Percentiles rank a stretch among this genome's conserved stretches.
phyloP scores from a whole-genome alignment of 1,139 yeast species.

The Suhomyces taliae region DNA sequence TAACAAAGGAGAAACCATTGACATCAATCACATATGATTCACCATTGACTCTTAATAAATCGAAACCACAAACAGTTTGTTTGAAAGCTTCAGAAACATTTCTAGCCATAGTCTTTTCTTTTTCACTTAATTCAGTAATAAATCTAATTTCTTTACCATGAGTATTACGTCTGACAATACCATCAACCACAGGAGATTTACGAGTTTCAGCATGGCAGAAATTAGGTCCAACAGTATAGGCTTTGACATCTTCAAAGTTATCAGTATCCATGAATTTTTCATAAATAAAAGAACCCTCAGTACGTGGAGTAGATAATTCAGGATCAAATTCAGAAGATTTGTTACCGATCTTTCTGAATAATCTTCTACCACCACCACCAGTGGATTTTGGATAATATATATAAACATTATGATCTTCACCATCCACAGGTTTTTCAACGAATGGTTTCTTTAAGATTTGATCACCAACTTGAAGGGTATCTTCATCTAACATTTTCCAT shows the following conservation, averaged over 20 bases:
- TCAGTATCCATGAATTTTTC: constrained; percentile 98
- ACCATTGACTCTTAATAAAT: constrained; percentile 84
- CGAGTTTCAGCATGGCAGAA: constrained; percentile 98
- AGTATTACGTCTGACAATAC: constrained; percentile 94
- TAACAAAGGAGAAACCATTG: constrained; percentile 96
- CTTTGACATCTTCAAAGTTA: constrained; percentile 97
- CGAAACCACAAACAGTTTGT: constrained; percentile 98
- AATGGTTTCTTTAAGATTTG: constrained; percentile 76
- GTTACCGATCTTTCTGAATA: constrained; percentile 95
- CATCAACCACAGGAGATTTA: constrained; percentile 98
- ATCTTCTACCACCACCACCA: constrained; percentile 96
- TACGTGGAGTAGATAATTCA: constrained; percentile 67
- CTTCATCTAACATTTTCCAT: constrained; percentile 89
- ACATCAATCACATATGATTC: constrained; percentile 94
- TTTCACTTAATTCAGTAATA: constrained; percentile 72
- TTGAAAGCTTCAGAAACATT: constrained; percentile 74
- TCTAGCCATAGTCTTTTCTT: constrained; percentile 78
- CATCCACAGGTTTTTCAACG: constrained; percentile 98
- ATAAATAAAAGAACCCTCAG: constrained; percentile 88
- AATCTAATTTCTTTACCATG: constrained; percentile 96
- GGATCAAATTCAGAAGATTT: constrained; percentile 97
- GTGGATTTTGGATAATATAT: constrained; percentile 84
- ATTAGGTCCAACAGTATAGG: constrained; percentile 89
- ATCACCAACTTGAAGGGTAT: constrained; percentile 80
- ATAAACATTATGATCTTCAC: constrained; percentile 96